Evolutionary conservation across 164 flowering plant genomes (phyloP), one percentile per base, ranked within the genome.

Genomic region (Nelumbo lutea): DNA sequence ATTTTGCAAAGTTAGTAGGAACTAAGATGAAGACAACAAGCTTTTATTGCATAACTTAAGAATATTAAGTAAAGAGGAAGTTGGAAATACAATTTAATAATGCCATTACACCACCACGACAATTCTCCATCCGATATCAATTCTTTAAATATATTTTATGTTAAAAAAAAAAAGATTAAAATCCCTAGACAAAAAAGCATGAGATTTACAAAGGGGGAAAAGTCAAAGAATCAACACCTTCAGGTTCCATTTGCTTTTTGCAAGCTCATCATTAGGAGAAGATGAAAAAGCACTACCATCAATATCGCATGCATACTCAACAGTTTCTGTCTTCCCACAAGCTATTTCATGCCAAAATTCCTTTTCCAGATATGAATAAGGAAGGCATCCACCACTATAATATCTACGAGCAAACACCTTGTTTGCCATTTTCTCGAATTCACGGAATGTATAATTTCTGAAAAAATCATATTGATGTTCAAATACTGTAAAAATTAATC

Each of bases 231-330:
- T 73, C 10, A 74, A 74, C 72, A 96, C 99, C 97, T 93, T 91
- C 75, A 96, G 79, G 82, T 96, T 96, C 98, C 98, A 96, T 77
- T 86, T 91, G 90, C 99, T 96, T 72, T 75, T 86, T 60, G 97
- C 99, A 82, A 96, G 96, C 50, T 76, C 87, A 76, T 93, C 97
- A 74, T 5, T 69, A 46, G 89, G 84, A 71, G 96, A 93, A 77
- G 90, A 85, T 68, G 99, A 96, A 76, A 96, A 96, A 67, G 99
- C 99, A 84, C 99, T 96, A 73, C 99, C 99, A 84, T 96, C 99
- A 81, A 96, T 90, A 83, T 96, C 99, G 59, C 97, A 93, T 44
- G 99, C 99, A 84, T 93, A 96, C 80, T 93, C 97, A 75, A 96
- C 99, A 75, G 88, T 79, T 80, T 88, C 95, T 46, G 83, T 88